Conservation (phyloP, 192 early-diverging fungal genomes). For the Thamnidium elegans region DNA sequence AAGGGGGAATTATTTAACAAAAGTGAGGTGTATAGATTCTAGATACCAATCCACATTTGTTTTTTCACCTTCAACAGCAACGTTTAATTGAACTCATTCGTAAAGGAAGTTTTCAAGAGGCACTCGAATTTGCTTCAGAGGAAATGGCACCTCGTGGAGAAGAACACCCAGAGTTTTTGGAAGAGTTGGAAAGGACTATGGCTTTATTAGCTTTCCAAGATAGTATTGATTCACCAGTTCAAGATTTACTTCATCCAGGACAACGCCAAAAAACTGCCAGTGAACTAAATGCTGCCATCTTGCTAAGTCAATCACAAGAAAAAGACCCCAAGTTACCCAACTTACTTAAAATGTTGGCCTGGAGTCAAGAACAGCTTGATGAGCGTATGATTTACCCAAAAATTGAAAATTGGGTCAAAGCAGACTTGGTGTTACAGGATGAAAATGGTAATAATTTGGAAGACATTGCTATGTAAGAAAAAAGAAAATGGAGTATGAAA, state of each 20-base stretch:
- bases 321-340: slow-evolving; percentile 92
- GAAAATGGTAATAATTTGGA: slow-evolving; percentile 3
- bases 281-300: slow-evolving; percentile 92
- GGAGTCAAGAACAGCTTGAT: slow-evolving; percentile 90
- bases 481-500: not conserved
- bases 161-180: slow-evolving; percentile 94
- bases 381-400: slow-evolving; percentile 81
- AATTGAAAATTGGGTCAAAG: slow-evolving; percentile 81
- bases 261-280: slow-evolving; percentile 91
- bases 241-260: slow-evolving; percentile 80
- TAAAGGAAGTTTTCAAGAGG: slow-evolving; percentile 72
- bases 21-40: slow-evolving; percentile 59
- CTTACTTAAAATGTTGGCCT: slow-evolving; percentile 88
- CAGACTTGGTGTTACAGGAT: slow-evolving; percentile 57
- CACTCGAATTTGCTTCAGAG: slow-evolving; percentile 94
- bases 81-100: slow-evolving; percentile 95
- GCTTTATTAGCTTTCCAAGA: slow-evolving; percentile 93
- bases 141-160: slow-evolving; percentile 97
- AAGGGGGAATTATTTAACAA: not conserved
- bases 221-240: slow-evolving; percentile 67
- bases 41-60: slow-evolving; percentile 91
- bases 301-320: slow-evolving; percentile 88
- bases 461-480: slow-evolving; percentile 6
- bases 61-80: slow-evolving; percentile 97
- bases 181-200: slow-evolving; percentile 96